These are phyloP conservation scores for Alternaria angustiovoidea DNA, from an alignment of 2,329 filamentous ascomycete species.

Conservation along the genomic window DNA sequence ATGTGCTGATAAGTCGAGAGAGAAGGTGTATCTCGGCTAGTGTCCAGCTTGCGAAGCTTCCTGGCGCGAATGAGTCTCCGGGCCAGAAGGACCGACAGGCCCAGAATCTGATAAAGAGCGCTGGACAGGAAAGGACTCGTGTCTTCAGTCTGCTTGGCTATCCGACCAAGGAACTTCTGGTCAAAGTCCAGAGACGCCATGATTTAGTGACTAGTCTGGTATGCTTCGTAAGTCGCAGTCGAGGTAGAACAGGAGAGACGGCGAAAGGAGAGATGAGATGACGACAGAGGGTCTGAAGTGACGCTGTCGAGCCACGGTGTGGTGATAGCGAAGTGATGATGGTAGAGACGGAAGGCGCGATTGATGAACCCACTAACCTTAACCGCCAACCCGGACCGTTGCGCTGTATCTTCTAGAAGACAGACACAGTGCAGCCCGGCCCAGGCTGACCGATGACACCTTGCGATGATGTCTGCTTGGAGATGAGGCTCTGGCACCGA, in stretches of 20 bases:
- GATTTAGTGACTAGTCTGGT: conserved; percentile 21
- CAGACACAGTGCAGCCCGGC: conserved; percentile 44
- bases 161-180: conserved; percentile 92
- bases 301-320: not conserved
- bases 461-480: conserved; percentile 29
- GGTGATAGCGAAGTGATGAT: not conserved
- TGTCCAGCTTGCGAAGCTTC: conserved; percentile 82
- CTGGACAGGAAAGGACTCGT: conserved; percentile 81
- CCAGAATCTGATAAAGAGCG: conserved; percentile 89
- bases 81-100: conserved; percentile 86
- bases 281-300: not conserved
- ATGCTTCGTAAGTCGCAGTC: conserved; percentile 10
- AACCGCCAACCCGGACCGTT: conserved; percentile 43
- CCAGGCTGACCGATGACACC: conserved; percentile 42
- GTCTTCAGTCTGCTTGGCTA: conserved; percentile 79
- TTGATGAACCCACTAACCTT: conserved; percentile 33
- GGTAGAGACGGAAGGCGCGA: not conserved
- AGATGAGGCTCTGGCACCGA: conserved; percentile 39
- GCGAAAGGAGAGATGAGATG: not conserved
- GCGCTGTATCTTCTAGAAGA: conserved; percentile 43
- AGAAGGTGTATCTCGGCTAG: conserved; percentile 78
- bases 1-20: conserved; percentile 89
- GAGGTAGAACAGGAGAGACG: conserved; percentile 5
- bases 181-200: conserved; percentile 99
- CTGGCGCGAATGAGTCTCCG: conserved; percentile 83